Conservation (phyloP, 306 rosid genomes). For the Dalbergia cultrata region DNA sequence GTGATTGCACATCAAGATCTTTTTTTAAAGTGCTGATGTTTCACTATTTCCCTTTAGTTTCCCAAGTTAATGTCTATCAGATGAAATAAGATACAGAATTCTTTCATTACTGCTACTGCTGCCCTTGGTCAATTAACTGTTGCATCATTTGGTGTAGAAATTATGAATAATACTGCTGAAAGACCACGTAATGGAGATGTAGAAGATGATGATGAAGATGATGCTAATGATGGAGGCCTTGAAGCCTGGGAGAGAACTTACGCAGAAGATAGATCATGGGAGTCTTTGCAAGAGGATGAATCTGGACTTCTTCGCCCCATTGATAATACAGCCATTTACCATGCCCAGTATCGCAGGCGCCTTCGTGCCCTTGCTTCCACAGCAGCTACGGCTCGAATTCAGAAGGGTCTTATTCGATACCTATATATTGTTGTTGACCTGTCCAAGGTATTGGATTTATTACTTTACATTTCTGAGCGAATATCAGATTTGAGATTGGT, state of each 20-base stretch:
- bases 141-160: constrained; percentile 44
- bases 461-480: neutral
- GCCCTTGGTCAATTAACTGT: constrained; percentile 34
- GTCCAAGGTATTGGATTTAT: constrained; percentile 70
- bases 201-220: constrained; percentile 88
- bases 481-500: constrained; percentile 2
- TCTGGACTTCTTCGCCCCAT: constrained; percentile 96
- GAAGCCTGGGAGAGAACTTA: constrained; percentile 95
- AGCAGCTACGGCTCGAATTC: constrained; percentile 78
- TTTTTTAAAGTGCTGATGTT: neutral
- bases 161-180: constrained; percentile 69
- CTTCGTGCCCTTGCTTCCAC: constrained; percentile 74
- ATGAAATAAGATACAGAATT: constrained; percentile 27
- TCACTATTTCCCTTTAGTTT: constrained; percentile 11
- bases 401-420: constrained; percentile 95
- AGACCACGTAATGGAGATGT: constrained; percentile 65
- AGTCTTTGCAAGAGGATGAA: constrained; percentile 91
- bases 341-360: constrained; percentile 92
- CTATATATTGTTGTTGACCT: constrained; percentile 78
- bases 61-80: neutral
- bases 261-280: constrained; percentile 98
- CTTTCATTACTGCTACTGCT: constrained; percentile 18
- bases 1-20: constrained; percentile 11
- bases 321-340: constrained; percentile 74
- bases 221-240: constrained; percentile 65